Evolutionary conservation across 2,329 filamentous ascomycete genomes (phyloP).

Genomic region (Arthroderma sp.): DNA sequence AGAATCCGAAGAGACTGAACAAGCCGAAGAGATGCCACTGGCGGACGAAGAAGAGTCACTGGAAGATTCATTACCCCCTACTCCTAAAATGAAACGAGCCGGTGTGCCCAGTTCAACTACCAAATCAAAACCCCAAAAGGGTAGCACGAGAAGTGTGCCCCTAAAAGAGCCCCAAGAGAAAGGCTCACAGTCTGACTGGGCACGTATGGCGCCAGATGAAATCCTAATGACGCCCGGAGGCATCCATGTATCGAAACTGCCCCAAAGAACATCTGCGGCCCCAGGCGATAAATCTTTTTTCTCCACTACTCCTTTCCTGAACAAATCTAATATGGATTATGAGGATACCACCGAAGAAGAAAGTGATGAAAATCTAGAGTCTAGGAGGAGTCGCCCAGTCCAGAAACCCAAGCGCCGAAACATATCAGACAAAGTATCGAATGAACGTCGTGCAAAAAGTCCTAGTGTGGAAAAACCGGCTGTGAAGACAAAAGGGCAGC

Average conservation of each 20-base stretch:
- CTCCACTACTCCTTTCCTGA: constrained; percentile 87
- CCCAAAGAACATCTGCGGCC: constrained; percentile 43
- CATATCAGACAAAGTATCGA: neutral
- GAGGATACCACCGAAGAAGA: neutral
- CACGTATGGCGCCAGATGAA: constrained; percentile 29
- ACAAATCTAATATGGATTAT: constrained; percentile 47
- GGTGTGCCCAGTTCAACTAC: too few species aligned
- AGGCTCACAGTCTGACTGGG: too few species aligned
- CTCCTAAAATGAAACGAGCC: too few species aligned
- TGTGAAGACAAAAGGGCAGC: neutral
- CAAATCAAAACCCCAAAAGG: too few species aligned
- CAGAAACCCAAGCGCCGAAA: neutral
- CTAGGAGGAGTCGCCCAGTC: neutral
- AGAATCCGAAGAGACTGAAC: too few species aligned
- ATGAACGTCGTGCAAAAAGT: neutral
- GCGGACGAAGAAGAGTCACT: constrained; percentile 26
- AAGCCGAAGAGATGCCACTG: constrained; percentile 29
- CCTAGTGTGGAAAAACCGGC: neutral
- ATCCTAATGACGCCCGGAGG: constrained; percentile 41
- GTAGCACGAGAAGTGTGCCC: too few species aligned
- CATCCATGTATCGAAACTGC: constrained; percentile 41
- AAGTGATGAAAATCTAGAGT: neutral
- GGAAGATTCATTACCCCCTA: too few species aligned
- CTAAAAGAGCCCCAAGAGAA: too few species aligned
- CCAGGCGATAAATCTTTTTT: constrained; percentile 82